Conservation (phyloP, 495 filamentous ascomycete genomes). For the Hyphodiscus hymeniophilus region DNA sequence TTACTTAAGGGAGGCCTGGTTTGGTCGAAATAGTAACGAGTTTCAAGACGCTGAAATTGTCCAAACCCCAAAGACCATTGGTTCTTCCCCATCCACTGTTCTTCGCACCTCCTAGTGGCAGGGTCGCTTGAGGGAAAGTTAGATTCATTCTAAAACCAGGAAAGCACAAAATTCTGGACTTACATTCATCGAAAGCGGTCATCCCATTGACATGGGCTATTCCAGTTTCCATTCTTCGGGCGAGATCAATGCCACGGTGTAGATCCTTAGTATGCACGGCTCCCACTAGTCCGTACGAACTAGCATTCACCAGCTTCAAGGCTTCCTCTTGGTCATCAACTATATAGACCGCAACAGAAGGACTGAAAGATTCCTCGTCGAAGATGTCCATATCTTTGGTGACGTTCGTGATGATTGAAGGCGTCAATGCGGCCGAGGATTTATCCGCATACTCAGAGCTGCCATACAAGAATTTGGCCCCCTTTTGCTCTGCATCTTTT, state of each 20-base stretch:
- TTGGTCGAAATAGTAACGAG: too few relatives aligned
- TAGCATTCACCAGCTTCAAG: neutral
- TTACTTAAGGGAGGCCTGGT: too few relatives aligned
- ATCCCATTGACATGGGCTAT: neutral
- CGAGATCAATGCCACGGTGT: neutral
- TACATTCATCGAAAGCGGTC: neutral
- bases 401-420: constrained; percentile 59
- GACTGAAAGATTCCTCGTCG: constrained; percentile 70
- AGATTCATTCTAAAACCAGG: too few relatives aligned
- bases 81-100: too few relatives aligned
- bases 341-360: constrained; percentile 36
- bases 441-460: neutral
- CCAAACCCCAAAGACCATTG: too few relatives aligned
- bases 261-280: neutral
- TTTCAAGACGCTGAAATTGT: too few relatives aligned
- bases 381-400: constrained; percentile 75
- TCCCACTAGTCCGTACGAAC: neutral
- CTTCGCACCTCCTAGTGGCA: too few relatives aligned
- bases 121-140: too few relatives aligned
- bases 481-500: neutral
- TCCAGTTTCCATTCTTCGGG: neutral
- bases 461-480: neutral
- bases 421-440: constrained; percentile 53
- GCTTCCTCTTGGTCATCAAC: neutral
- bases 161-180: too few relatives aligned